A percentile compares a stretch with the other conserved stretches of the same genome.
These are phyloP conservation scores for Hansenula lynferdii DNA, from an alignment of 1,139 yeast genomes.

Conservation along the genomic window DNA sequence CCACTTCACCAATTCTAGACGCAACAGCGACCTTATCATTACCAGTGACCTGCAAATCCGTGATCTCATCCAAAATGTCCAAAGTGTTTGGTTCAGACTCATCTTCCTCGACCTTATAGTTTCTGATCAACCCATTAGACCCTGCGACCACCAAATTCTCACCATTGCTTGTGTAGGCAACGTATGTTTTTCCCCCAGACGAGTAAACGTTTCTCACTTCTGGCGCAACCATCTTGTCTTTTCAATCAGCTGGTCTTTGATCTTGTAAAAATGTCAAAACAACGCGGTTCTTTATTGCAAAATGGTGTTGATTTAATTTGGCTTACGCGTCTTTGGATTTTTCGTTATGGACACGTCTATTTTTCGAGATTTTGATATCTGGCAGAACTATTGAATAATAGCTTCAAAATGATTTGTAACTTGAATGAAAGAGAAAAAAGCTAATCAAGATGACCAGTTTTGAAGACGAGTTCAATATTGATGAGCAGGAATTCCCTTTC, in stretches of 20 bases:
- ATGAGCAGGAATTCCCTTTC: conserved; percentile 32
- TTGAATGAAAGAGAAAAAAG: no score
- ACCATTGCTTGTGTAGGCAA: conserved; percentile 29
- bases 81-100: conserved; percentile 51
- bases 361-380: no score
- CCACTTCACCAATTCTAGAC: conserved; percentile 30
- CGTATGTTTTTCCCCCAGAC: conserved; percentile 31
- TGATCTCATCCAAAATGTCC: conserved; percentile 39
- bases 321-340: not conserved
- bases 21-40: conserved; percentile 24
- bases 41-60: conserved; percentile 24
- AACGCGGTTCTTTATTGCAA: no score
- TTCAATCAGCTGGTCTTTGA: no score
- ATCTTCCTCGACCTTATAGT: conserved; percentile 40
- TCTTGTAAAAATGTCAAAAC: not conserved
- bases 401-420: no score
- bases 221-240: conserved; percentile 14
- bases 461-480: conserved; percentile 16
- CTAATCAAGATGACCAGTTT: conserved; percentile 8
- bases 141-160: conserved; percentile 45
- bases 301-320: not conserved
- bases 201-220: conserved; percentile 17
- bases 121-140: conserved; percentile 44
- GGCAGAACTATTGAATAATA: no score
- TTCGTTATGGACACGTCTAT: not conserved